phyloP scores from a whole-genome alignment of 1,284 basidiomycete species.

The Entoloma clypeatum region DNA sequence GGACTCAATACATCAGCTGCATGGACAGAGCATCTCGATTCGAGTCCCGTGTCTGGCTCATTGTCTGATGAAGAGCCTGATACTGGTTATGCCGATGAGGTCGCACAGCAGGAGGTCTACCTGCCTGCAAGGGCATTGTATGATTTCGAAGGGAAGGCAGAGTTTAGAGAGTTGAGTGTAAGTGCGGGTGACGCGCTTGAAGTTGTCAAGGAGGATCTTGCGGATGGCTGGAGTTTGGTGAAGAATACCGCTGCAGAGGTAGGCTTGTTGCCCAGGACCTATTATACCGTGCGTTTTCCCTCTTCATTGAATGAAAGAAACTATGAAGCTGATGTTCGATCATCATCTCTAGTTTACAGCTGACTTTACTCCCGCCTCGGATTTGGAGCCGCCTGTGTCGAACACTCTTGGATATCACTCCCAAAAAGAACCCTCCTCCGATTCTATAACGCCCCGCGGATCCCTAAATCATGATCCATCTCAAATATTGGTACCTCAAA shows the following conservation, averaged over 20 bases:
- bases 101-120: constrained; percentile 33
- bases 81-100: constrained; percentile 38
- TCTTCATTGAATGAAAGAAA: constrained; percentile 4
- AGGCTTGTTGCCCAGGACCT: constrained; percentile 65
- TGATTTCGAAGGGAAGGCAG: constrained; percentile 66
- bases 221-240: constrained; percentile 75
- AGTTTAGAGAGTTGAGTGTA: constrained; percentile 65
- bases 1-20: constrained; percentile 72
- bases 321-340: not conserved
- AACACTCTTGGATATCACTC: constrained; percentile 20
- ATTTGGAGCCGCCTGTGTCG: constrained; percentile 34
- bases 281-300: constrained; percentile 60
- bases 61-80: constrained; percentile 35
- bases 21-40: constrained; percentile 63
- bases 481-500: constrained; percentile 59
- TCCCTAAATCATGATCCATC: constrained; percentile 38
- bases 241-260: constrained; percentile 51
- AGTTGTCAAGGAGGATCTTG: constrained; percentile 60
- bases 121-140: constrained; percentile 63
- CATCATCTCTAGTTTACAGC: constrained; percentile 48
- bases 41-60: constrained; percentile 28
- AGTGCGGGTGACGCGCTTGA: constrained; percentile 63
- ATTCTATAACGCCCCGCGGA: constrained; percentile 50
- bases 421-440: constrained; percentile 33
- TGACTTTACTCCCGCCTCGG: constrained; percentile 52